Base-by-base conservation (phyloP, 164 flowering plant species). In the Liquidambar formosana region DNA sequence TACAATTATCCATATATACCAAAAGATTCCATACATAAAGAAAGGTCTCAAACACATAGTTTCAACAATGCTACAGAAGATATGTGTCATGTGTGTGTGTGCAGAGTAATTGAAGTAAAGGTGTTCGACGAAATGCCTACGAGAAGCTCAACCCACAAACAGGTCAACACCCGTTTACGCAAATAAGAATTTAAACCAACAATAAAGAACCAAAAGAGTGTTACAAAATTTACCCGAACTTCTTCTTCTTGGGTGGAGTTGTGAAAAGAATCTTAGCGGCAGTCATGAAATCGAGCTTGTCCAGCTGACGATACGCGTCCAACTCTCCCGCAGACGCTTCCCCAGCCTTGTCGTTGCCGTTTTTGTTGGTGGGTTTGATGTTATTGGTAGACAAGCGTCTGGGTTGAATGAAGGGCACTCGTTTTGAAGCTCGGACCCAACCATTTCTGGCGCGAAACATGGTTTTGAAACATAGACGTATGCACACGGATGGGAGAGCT, bases 201-300 rank as follows among this genome's bases (percentile, higher is more conserved):
- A 13, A 49, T 11, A 73, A 47, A 48, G 15, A 54, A 15, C 8
- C 21, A 61, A 26, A 58, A 43, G 28, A 23, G 25, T 33, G 6
- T 33, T 18, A 45, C 59, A 43, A 18, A 23, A 1, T 53, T 26
- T 81, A 94, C 98, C 98, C 97, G 54, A 92, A 94, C 60, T 86
- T 85, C 80, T 86, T 87, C 73, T 81, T 78, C 73, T 83, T 81
- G 8, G 93, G 81, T 45, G 92, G 87, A 9, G 69, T 64, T 4
- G 88, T 70, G 80, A 89, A 90, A 68, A 90, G 87, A 21, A 94
- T 91, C 76, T 89, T 86, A 9, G 93, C 85, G 13, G 96, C 92
- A 22, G 89, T 90, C 84, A 72, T 74, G 80, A 90, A 88, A 59
- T 92, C 91, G 48, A 94, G 89, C 4, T 94, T 92, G n/a, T 89